Evolutionary conservation across 2,329 filamentous ascomycete species (phyloP), one percentile per base, ranked within the genome.

Genomic region (Calonectria henricotiae): DNA sequence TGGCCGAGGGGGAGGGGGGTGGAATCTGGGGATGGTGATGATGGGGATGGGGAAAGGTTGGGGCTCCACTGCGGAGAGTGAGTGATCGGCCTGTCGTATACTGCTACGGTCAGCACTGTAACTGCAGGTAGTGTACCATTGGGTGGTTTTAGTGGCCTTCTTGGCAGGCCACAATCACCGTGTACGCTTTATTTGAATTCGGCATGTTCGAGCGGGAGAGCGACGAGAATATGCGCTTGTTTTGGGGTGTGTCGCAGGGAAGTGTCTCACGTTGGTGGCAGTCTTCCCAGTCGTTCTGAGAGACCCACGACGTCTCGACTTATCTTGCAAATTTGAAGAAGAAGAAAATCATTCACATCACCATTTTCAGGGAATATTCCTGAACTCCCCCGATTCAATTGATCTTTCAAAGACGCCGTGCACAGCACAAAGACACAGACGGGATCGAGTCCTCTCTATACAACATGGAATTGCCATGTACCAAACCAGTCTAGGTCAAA

Each of bases 41-140:
- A 67, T 51, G 44, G 55, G n/a, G 46, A 54, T 51, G 44, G 55
- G 27, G 46, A 54, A 62, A 47, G 39, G 55, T 44, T 30, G 44
- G 35, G 55, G 7, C 15, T 41, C 49, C 39, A 47, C 37, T 37
- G 62, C 47, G 39, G 49, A 46, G 62, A 44, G 27, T 30, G 20
- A 64, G 62, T 23, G 49, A 58, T 39, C n/a, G 51, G 32, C 9
- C 20, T 55, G 49, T 55, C 4, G 51, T 23, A 15, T 13, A 55
- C 37, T 55, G 20, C 51, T 37, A 55, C 51, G 32, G 32, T 55
- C 32, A 55, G 32, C 49, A 54, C 30, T 37, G 27, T 54, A 35
- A 35, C n/a, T n/a, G 8, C 35, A 37, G 35, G n/a, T 11, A 3
- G 30, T 23, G 30, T 54, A n/a, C 32, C 49, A 54, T 23, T 37